Base-by-base conservation (phyloP, 768 basidiomycete species). In the Trametes sanguinea region DNA sequence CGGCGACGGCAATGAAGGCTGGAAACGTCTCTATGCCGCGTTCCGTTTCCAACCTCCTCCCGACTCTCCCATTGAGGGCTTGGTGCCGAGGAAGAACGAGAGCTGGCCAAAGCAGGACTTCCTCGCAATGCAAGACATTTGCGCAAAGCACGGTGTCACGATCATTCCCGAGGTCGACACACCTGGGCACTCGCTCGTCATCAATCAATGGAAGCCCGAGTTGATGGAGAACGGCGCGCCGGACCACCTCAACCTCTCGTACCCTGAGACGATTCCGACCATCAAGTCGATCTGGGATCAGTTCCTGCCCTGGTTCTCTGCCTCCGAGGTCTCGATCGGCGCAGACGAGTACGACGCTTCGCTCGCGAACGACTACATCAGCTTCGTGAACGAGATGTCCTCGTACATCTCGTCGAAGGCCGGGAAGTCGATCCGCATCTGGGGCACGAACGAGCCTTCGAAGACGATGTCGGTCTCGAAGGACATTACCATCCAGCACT, bases 401-500 rank as follows among this genome's bases (percentile, higher is more conserved):
- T 60, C 65, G 10, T 78, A 74, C 68, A 75, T 81, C 39, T 9
- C 56, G 37, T 22, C 63, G n/a, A 54, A 51, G 10, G 59, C 66
- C 17, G 68, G 73, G 27, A 81, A 81, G 67, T 66, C 69, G 6
- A 77, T 80, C 42, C 78, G 80, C 32, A 70, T 72, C 2, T 82
- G 80, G 80, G 78, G 80, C 6, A 77, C 80, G 17, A 69, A 77
- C 65, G 78, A 79, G 68, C 75, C 78, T 14, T 76, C 75, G 56
- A 69, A 63, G 16, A 72, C 67, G 1, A 61, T 72, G n/a, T 71
- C 75, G 39, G 72, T 81, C 48, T 75, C 73, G 17, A 74, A 67
- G 53, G 71, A 76, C 59, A 73, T 81, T 30, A 81, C 79, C 6
- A 77, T 81, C 64, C 79, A 81, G 54, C 80, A 81, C 62, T 81